Evolutionary conservation across 495 filamentous ascomycete species (phyloP).

Genomic region (Tirmania nivea): DNA sequence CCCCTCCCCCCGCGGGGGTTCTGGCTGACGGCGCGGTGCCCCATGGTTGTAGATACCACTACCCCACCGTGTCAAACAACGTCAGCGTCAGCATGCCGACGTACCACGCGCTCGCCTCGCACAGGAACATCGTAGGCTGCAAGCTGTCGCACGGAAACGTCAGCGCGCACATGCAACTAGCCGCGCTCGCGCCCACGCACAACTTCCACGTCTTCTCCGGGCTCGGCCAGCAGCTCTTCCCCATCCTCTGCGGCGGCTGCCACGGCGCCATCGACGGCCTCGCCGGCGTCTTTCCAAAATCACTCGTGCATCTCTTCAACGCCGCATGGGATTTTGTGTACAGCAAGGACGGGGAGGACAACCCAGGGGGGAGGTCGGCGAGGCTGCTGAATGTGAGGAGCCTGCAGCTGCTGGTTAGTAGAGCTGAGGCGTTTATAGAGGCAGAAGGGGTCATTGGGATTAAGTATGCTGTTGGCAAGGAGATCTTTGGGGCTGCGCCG

Average conservation of each 20-base stretch:
- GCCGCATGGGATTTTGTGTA: slow-evolving; percentile 23
- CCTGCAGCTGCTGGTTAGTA: slow-evolving; percentile 35
- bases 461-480: too few relatives aligned
- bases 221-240: slow-evolving; percentile 42
- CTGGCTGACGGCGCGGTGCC: too few relatives aligned
- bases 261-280: slow-evolving; percentile 43
- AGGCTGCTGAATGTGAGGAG: too few relatives aligned
- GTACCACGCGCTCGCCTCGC: slow-evolving; percentile 30
- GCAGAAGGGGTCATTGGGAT: too few relatives aligned
- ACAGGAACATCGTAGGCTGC: slow-evolving; percentile 35
- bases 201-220: slow-evolving; percentile 40
- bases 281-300: slow-evolving; percentile 39
- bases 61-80: slow-evolving; percentile 39
- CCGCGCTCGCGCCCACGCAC: too few relatives aligned
- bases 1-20: neutral
- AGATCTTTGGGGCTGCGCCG: too few relatives aligned
- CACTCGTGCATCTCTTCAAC: slow-evolving; percentile 32
- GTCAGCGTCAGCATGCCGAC: slow-evolving; percentile 33
- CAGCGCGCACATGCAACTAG: too few relatives aligned
- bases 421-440: slow-evolving; percentile 38
- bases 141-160: too few relatives aligned
- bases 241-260: slow-evolving; percentile 34
- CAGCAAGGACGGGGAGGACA: slow-evolving; percentile 22
- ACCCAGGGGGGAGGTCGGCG: slow-evolving; percentile 2
- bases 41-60: slow-evolving; percentile 36